These are phyloP conservation scores for Xylaria sp. DNA, from an alignment of 2,329 filamentous ascomycete species.

Conservation along the genomic window DNA sequence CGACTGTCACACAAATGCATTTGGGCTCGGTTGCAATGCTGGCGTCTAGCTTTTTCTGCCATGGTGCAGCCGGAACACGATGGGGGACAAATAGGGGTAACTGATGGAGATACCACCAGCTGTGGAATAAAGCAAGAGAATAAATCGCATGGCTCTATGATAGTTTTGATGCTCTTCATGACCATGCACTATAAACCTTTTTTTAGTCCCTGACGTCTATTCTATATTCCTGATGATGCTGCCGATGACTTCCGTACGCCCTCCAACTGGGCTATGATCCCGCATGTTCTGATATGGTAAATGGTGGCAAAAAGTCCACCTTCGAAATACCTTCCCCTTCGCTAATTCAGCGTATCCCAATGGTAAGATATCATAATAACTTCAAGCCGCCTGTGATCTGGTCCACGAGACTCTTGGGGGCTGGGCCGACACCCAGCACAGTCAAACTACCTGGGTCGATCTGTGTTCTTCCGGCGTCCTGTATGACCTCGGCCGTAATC, in stretches of 20 bases:
- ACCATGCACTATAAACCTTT: not conserved
- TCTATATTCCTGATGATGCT: slow-evolving; percentile 22
- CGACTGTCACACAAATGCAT: not conserved
- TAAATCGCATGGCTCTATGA: not conserved
- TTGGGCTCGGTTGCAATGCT: not conserved
- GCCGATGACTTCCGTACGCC: not conserved
- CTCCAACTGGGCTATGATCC: not conserved
- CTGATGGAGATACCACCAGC: not conserved
- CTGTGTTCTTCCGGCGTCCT: slow-evolving; percentile 96
- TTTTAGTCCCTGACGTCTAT: slow-evolving; percentile 21
- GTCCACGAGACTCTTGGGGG: slow-evolving; percentile 87
- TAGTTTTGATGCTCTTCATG: slow-evolving; percentile 5
- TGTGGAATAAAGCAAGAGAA: slow-evolving; percentile 3
- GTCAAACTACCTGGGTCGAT: slow-evolving; percentile 94
- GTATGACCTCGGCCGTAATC: slow-evolving; percentile 87
- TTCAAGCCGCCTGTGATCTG: slow-evolving; percentile 64
- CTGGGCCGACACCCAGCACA: slow-evolving; percentile 84
- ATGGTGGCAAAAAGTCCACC: not conserved
- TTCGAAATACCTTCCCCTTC: not conserved
- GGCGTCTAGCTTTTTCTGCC: not conserved
- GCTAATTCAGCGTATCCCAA: not conserved
- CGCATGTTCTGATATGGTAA: too few species aligned
- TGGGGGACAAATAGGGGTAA: not conserved
- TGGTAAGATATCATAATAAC: slow-evolving; percentile 41
- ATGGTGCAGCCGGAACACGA: not conserved